A percentile compares a stretch with the other conserved stretches of the same genome.
These are phyloP conservation scores for Glebionis coronaria DNA, from an alignment of 129 eudicot species.

Conservation along the genomic window DNA sequence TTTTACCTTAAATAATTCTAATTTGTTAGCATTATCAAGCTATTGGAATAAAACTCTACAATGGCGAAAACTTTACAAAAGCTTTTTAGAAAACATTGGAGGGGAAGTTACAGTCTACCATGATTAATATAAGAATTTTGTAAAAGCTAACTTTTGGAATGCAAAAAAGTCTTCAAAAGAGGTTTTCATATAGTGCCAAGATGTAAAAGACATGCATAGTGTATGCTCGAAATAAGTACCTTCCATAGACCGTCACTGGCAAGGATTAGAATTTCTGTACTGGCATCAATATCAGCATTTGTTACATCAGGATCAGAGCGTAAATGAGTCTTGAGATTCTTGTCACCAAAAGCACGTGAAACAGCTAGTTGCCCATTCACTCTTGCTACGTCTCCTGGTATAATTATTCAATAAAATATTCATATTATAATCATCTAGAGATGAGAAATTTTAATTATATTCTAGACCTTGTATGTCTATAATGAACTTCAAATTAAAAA, in stretches of 20 bases:
- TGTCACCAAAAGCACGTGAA: slow-evolving; percentile 91
- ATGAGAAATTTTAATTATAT: not conserved
- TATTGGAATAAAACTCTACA: too few species aligned
- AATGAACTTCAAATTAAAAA: not conserved
- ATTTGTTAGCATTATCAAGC: too few species aligned
- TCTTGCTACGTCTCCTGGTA: slow-evolving; percentile 82
- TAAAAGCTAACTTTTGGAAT: too few species aligned
- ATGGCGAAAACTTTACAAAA: too few species aligned
- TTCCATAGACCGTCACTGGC: slow-evolving; percentile 96
- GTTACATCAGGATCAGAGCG: slow-evolving; percentile 76
- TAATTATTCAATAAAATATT: not conserved
- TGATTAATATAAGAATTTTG: too few species aligned
- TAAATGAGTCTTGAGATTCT: slow-evolving; percentile 65
- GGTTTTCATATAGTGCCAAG: too few species aligned
- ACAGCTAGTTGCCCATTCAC: slow-evolving; percentile 88
- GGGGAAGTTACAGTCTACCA: too few species aligned
- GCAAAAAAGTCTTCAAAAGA: too few species aligned
- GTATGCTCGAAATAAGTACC: slow-evolving; percentile 34
- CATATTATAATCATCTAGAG: not conserved
- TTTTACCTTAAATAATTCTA: too few species aligned
- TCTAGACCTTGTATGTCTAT: not conserved
- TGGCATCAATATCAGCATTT: slow-evolving; percentile 52
- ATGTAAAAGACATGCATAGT: too few species aligned
- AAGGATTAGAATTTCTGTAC: slow-evolving; percentile 72
- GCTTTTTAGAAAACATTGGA: not conserved